These are phyloP conservation scores for Russula abietina DNA, from an alignment of 768 basidiomycete species.

Conservation along the genomic window DNA sequence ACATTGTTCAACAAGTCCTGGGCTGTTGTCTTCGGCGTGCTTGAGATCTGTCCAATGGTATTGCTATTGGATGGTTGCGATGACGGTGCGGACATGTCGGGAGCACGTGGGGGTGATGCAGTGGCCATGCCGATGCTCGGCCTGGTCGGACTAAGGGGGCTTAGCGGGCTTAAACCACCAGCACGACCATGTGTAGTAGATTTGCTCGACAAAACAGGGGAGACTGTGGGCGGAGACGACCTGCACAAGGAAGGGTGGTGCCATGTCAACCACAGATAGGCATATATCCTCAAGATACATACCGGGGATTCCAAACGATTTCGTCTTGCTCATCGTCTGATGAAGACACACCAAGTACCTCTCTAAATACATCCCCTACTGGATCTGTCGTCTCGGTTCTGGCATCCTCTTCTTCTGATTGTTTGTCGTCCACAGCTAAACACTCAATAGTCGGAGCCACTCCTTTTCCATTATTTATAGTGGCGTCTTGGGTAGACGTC, in stretches of 20 bases:
- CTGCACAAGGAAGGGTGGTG: background rate
- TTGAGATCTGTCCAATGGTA: slow-evolving; percentile 15
- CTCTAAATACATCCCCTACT: slow-evolving; percentile 59
- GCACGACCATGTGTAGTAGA: slow-evolving; percentile 11
- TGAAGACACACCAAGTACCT: slow-evolving; percentile 39
- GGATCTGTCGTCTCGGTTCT: slow-evolving; percentile 72
- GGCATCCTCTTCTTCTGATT: slow-evolving; percentile 47
- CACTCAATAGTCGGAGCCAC: background rate
- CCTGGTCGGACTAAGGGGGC: slow-evolving; percentile 17
- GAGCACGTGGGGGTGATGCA: slow-evolving; percentile 32
- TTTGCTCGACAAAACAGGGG: slow-evolving; percentile 12
- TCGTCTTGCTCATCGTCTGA: slow-evolving; percentile 57
- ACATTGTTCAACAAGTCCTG: slow-evolving; percentile 60
- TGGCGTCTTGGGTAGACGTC: background rate
- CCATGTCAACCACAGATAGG: background rate
- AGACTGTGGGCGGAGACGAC: slow-evolving; percentile 15
- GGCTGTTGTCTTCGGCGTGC: slow-evolving; percentile 45
- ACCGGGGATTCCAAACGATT: slow-evolving; percentile 74
- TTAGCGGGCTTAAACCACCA: slow-evolving; percentile 15
- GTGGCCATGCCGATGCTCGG: slow-evolving; percentile 13
- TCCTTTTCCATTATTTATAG: background rate
- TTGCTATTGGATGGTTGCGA: slow-evolving; percentile 18
- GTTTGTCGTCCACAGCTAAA: slow-evolving; percentile 27
- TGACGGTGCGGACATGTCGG: slow-evolving; percentile 25
- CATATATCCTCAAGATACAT: slow-evolving; percentile 13